Conservation (phyloP, 1,139 yeast genomes). For the Yamadazyma aaseri region DNA sequence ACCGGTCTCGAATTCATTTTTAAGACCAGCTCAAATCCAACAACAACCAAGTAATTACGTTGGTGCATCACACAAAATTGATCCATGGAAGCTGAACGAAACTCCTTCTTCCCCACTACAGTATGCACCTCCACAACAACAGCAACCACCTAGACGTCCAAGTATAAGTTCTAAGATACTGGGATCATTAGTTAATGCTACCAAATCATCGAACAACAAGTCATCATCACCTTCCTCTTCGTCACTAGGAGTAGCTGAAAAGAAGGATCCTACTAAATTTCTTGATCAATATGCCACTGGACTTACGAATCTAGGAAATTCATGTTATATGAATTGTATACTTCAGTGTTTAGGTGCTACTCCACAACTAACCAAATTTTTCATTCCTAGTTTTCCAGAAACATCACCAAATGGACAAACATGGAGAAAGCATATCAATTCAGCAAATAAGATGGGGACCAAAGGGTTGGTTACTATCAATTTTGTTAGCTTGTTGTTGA, state of each 20-base stretch:
- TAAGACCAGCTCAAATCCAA: too few relatives aligned
- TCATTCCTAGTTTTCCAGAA: constrained; percentile 30
- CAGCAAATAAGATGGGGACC: constrained; percentile 75
- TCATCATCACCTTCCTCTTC: not conserved
- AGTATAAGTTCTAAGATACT: constrained; percentile 3
- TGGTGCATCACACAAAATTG: too few relatives aligned
- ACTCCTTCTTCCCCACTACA: not conserved
- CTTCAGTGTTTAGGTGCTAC: constrained; percentile 71
- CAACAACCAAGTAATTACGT: too few relatives aligned
- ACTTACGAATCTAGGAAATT: constrained; percentile 78
- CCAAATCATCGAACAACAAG: too few relatives aligned
- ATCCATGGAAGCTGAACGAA: constrained; percentile 3
- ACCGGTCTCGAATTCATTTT: constrained; percentile 19
- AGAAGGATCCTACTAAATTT: constrained; percentile 20
- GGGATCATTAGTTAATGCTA: too few relatives aligned
- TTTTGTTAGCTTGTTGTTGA: constrained; percentile 64
- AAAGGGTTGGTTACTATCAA: constrained; percentile 77
- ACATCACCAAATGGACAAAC: constrained; percentile 29
- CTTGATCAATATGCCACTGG: constrained; percentile 51
- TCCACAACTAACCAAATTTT: constrained; percentile 42
- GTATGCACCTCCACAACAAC: constrained; percentile 14
- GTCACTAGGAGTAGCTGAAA: constrained; percentile 1
- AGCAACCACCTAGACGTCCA: constrained; percentile 12
- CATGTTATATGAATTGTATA: constrained; percentile 92
- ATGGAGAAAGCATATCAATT: constrained; percentile 71